A percentile compares a stretch with the other conserved stretches of the same genome.
These are phyloP conservation scores for Plantago rigida DNA, from an alignment of 305 asterid genomes.

Conservation along the genomic window DNA sequence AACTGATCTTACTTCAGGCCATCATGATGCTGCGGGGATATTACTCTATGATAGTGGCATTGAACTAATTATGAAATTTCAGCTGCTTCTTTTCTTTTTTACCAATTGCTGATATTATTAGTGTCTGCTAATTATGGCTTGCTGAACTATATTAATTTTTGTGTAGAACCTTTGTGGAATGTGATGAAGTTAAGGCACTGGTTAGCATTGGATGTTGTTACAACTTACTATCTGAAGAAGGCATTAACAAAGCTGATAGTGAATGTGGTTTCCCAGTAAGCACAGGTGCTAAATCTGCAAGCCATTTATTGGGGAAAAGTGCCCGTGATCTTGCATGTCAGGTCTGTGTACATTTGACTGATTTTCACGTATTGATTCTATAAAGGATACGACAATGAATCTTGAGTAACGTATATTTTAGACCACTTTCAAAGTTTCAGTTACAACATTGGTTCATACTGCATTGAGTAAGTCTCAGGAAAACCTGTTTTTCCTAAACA, in stretches of 20 bases:
- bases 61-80: too few species aligned
- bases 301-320: slow-evolving; percentile 46
- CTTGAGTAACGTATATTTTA: slow-evolving; percentile 2
- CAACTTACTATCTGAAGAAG: slow-evolving; percentile 68
- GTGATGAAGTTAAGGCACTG: slow-evolving; percentile 65
- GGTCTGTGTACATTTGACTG: slow-evolving; percentile 36
- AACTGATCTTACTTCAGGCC: too few species aligned
- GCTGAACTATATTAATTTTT: slow-evolving; percentile 25
- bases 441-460: not conserved
- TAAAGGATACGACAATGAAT: slow-evolving; percentile 17
- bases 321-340: slow-evolving; percentile 92
- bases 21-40: not conserved
- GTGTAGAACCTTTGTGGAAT: slow-evolving; percentile 61
- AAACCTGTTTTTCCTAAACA: too few species aligned
- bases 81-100: too few species aligned
- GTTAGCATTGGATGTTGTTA: slow-evolving; percentile 89
- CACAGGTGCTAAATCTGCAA: slow-evolving; percentile 49
- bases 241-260: slow-evolving; percentile 28
- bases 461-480: too few species aligned
- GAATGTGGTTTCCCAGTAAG: slow-evolving; percentile 76
- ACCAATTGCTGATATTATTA: not conserved
- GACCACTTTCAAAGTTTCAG: not conserved
- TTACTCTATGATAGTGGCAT: not conserved
- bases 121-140: slow-evolving; percentile 12
- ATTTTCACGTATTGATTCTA: not conserved